Conservation (phyloP, 2,329 filamentous ascomycete genomes). For the Tolypocladium tropicale region DNA sequence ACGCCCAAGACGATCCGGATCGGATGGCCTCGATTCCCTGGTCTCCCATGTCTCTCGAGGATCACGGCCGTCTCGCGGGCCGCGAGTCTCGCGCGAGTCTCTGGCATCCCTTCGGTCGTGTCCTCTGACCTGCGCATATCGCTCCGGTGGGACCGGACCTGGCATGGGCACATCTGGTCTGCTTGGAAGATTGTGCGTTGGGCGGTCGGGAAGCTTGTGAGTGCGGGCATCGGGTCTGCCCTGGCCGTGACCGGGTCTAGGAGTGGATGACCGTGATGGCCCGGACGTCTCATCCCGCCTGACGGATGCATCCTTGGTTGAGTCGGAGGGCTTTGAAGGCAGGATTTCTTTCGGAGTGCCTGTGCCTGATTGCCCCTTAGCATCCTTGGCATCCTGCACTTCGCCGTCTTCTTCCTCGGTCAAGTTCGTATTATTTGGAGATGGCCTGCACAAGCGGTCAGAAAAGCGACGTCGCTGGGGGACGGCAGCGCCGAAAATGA, state of each 20-base stretch:
- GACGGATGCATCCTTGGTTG: conserved; percentile 12
- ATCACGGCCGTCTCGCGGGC: conserved; percentile 15
- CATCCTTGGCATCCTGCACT: conserved; percentile 48
- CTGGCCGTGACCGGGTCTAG: conserved; percentile 13
- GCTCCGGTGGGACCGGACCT: conserved; percentile 34
- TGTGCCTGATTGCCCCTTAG: conserved; percentile 2
- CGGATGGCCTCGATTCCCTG: conserved; percentile 28
- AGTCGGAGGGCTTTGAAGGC: conserved; percentile 19
- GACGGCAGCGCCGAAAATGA: conserved; percentile 6
- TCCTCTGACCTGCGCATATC: conserved; percentile 29
- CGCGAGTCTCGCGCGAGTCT: conserved; percentile 15
- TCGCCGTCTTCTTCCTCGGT: conserved; percentile 62
- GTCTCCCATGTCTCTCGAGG: conserved; percentile 23
- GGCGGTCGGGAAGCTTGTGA: conserved; percentile 26
- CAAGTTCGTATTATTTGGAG: conserved; percentile 8
- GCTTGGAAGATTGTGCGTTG: conserved; percentile 36
- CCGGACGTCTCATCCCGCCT: conserved; percentile 13
- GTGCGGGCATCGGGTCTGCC: conserved; percentile 18
- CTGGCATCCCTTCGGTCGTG: conserved; percentile 29
- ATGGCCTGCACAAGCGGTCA: conserved; percentile 9
- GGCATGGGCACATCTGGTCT: conserved; percentile 48
- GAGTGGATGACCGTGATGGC: conserved; percentile 16
- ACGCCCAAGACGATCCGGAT: conserved; percentile 29
- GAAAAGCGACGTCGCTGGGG: neutral
- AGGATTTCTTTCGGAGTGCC: conserved; percentile 19